Conservation (phyloP, 208 protist genomes). For the Crithidia brevicula region DNA sequence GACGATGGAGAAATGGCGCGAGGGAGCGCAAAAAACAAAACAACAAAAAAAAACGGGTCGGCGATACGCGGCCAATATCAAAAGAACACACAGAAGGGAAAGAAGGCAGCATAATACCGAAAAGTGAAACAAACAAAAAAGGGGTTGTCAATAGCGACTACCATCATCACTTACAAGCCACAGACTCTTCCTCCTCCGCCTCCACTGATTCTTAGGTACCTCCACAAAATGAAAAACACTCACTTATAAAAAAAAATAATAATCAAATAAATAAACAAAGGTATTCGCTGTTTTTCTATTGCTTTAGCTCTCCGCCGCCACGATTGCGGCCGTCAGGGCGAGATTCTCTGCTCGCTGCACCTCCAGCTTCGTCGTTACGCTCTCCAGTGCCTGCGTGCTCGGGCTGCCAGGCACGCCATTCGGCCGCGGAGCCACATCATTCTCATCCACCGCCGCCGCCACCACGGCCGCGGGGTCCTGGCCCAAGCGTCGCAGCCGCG, state of each 20-base stretch:
- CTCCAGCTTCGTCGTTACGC: constrained; percentile 9
- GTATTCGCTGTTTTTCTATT: too few relatives aligned
- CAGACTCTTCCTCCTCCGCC: too few relatives aligned
- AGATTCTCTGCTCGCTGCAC: constrained; percentile 10
- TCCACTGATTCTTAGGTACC: too few relatives aligned
- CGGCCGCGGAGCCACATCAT: constrained; percentile 10
- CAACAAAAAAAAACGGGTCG: too few relatives aligned
- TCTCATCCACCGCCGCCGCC: constrained; percentile 11
- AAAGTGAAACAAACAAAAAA: neutral
- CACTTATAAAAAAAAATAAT: neutral
- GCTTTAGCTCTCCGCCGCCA: neutral
- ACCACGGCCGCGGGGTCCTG: constrained; percentile 10
- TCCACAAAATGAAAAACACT: neutral
- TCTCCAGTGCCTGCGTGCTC: constrained; percentile 13
- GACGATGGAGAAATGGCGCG: too few relatives aligned
- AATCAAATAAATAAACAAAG: too few relatives aligned
- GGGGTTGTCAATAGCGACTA: too few relatives aligned
- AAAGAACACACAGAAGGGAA: too few relatives aligned
- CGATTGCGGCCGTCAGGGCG: constrained; percentile 2
- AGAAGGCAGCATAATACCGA: too few relatives aligned
- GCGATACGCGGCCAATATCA: too few relatives aligned
- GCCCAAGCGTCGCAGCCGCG: constrained; percentile 12
- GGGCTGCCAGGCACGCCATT: constrained; percentile 8
- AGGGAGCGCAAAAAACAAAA: too few relatives aligned
- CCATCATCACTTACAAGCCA: too few relatives aligned